phyloP scores from a whole-genome alignment of 805 yeast genomes.

The Danielozyma ontarioensis region DNA sequence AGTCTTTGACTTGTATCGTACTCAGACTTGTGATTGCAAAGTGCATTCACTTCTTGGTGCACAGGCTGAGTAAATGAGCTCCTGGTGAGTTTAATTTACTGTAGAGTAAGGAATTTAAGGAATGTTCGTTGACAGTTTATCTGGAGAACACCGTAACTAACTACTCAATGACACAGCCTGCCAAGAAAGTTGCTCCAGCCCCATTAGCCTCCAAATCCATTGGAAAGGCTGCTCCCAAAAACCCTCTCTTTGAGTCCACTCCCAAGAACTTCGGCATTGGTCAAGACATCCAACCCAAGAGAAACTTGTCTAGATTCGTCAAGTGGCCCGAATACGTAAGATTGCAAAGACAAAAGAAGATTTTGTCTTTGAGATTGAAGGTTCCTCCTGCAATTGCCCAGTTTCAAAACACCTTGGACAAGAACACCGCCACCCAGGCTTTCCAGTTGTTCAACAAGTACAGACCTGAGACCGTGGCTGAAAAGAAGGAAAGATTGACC shows the following conservation, averaged over 20 bases:
- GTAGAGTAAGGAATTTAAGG: conserved; percentile 30
- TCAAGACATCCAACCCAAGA: conserved; percentile 91
- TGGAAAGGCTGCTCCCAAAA: conserved; percentile 21
- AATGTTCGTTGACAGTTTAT: conserved; percentile 19
- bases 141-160: conserved; percentile 19
- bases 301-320: conserved; percentile 94
- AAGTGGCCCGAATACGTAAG: conserved; percentile 99
- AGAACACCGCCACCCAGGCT: conserved; percentile 97
- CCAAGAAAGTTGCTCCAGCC: conserved; percentile 48
- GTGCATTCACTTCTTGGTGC: conserved; percentile 36
- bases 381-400: conserved; percentile 99
- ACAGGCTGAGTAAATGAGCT: conserved; percentile 43
- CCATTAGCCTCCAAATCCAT: conserved; percentile 37
- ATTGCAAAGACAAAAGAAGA: conserved; percentile 98
- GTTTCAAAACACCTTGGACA: conserved; percentile 93
- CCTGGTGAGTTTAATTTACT: conserved; percentile 28
- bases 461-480: conserved; percentile 96
- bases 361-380: conserved; percentile 90
- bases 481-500: conserved; percentile 98
- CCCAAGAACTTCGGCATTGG: conserved; percentile 97
- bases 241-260: conserved; percentile 56
- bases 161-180: conserved; percentile 53
- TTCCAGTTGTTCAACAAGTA: conserved; percentile 98
- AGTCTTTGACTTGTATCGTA: conserved; percentile 5
- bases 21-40: conserved; percentile 9